phyloP scores from a whole-genome alignment of 495 filamentous ascomycete genomes.

The Coniosporium apollinis region DNA sequence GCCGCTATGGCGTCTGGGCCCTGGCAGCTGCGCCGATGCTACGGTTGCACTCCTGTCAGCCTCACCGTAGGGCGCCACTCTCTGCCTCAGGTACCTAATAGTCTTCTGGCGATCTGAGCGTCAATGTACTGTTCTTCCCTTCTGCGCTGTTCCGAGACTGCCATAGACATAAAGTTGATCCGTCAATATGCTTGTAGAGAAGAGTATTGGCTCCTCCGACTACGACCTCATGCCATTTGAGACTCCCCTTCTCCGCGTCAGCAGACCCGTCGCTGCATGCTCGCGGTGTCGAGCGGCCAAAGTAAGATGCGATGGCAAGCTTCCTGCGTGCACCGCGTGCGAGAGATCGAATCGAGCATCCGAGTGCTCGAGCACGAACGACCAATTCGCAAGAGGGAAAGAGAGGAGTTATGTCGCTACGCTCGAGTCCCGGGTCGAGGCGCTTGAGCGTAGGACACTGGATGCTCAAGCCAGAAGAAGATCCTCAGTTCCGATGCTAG shows the following conservation, averaged over 20 bases:
- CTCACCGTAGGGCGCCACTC: too few relatives aligned
- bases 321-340: constrained; percentile 80
- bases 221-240: constrained; percentile 31
- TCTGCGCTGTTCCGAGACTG: too few relatives aligned
- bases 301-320: constrained; percentile 89
- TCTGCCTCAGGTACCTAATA: too few relatives aligned
- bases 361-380: constrained; percentile 83
- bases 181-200: too few relatives aligned
- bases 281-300: constrained; percentile 84
- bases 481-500: constrained; percentile 22
- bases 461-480: constrained; percentile 44
- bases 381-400: constrained; percentile 86
- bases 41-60: too few relatives aligned
- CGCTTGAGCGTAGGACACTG: constrained; percentile 53
- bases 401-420: constrained; percentile 91
- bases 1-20: too few relatives aligned
- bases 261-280: constrained; percentile 81
- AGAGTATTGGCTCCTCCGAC: too few relatives aligned
- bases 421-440: constrained; percentile 73
- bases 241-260: constrained; percentile 72
- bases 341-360: constrained; percentile 64
- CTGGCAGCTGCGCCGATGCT: too few relatives aligned
- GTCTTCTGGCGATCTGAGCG: too few relatives aligned
- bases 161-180: too few relatives aligned
- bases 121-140: too few relatives aligned